Evolutionary conservation across 495 filamentous ascomycete species (phyloP).

Genomic region (Penicillium bialowiezense): DNA sequence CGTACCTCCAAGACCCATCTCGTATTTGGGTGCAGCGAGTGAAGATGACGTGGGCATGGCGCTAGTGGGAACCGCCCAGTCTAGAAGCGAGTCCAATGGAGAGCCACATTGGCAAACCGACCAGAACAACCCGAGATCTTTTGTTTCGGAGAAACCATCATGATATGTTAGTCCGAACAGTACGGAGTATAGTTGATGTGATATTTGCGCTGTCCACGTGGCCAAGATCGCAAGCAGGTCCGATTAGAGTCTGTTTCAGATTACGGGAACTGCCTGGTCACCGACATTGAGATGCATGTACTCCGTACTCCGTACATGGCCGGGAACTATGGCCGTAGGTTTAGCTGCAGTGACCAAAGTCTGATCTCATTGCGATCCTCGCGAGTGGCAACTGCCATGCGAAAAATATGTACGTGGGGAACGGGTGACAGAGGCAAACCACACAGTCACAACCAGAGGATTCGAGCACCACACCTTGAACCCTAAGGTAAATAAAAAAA

Average conservation of each 20-base stretch:
- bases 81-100: background rate
- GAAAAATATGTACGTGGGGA: background rate
- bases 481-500: no score
- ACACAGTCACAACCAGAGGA: background rate
- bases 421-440: background rate
- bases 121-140: background rate
- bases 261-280: background rate
- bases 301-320: no score
- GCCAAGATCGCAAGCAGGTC: background rate
- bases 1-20: background rate
- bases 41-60: background rate
- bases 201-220: background rate
- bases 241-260: background rate
- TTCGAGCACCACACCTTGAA: background rate
- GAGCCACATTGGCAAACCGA: background rate
- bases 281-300: background rate
- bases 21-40: background rate
- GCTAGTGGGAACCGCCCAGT: constrained; percentile 1
- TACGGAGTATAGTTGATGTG: background rate
- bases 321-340: background rate
- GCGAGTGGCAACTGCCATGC: constrained; percentile 1
- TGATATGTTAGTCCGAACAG: background rate
- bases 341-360: background rate
- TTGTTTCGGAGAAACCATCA: background rate
- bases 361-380: constrained; percentile 5